Evolutionary conservation across 2,329 filamentous ascomycete species (phyloP).

Genomic region (Aspergillus melleus): DNA sequence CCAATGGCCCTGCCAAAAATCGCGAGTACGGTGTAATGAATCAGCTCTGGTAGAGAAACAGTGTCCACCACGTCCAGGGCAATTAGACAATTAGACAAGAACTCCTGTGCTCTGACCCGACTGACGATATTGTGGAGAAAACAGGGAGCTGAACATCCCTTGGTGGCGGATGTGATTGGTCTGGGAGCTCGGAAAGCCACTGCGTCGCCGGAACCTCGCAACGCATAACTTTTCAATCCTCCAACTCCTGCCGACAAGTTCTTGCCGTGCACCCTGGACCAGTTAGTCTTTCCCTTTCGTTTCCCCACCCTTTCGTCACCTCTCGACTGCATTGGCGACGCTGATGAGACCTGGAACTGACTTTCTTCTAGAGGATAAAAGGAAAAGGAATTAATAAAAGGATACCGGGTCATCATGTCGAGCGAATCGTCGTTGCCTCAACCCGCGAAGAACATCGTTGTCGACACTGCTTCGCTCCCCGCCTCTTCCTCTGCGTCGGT

Average conservation of each 20-base stretch:
- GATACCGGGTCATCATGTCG: slow-evolving; percentile 40
- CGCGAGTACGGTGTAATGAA: no score
- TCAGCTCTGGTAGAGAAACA: neutral
- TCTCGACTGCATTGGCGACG: slow-evolving; percentile 5
- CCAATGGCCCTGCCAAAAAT: neutral
- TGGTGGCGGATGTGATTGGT: slow-evolving; percentile 32
- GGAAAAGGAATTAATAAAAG: slow-evolving; percentile 16
- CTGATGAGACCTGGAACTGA: neutral
- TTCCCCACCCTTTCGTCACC: neutral
- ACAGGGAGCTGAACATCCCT: slow-evolving; percentile 15
- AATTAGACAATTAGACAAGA: neutral
- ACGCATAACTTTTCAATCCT: slow-evolving; percentile 37
- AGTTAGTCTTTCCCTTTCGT: slow-evolving; percentile 13
- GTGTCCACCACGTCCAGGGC: neutral
- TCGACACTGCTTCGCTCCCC: slow-evolving; percentile 44
- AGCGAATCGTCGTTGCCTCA: slow-evolving; percentile 38
- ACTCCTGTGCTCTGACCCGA: neutral
- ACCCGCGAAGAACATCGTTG: slow-evolving; percentile 38
- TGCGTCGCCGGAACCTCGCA: slow-evolving; percentile 21
- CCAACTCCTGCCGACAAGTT: slow-evolving; percentile 17
- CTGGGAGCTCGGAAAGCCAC: slow-evolving; percentile 24
- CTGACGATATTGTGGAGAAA: slow-evolving; percentile 17
- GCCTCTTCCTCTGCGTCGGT: slow-evolving; percentile 63
- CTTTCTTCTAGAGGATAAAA: slow-evolving; percentile 3
- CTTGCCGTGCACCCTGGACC: slow-evolving; percentile 19